phyloP scores from a whole-genome alignment of 192 early-diverging fungal species.

The Backusella psychrophila region DNA sequence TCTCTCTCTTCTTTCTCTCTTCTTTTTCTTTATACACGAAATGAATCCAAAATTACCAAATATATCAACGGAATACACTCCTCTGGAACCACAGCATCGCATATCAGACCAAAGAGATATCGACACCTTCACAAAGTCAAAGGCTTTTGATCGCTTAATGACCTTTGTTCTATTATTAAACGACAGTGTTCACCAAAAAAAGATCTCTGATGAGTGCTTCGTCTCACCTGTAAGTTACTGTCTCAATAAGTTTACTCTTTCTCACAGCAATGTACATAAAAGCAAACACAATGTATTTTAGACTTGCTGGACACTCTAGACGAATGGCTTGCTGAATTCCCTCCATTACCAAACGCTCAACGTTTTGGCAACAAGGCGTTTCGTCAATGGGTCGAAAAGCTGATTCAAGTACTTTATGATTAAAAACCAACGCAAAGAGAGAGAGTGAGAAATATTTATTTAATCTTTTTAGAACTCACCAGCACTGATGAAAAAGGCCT shows the following conservation, averaged over 20 bases:
- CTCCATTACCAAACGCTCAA: slow-evolving; percentile 67
- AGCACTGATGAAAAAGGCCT: slow-evolving; percentile 30
- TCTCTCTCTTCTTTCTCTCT: neutral
- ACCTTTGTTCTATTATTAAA: slow-evolving; percentile 76
- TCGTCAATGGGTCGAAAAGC: slow-evolving; percentile 65
- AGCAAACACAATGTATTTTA: slow-evolving; percentile 51
- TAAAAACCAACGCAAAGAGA: neutral
- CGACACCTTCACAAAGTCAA: slow-evolving; percentile 53
- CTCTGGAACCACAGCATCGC: slow-evolving; percentile 48
- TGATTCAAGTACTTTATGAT: slow-evolving; percentile 42
- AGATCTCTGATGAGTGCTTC: slow-evolving; percentile 50
- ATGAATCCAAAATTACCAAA: neutral
- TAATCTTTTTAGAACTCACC: slow-evolving; percentile 27
- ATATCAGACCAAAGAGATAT: slow-evolving; percentile 61
- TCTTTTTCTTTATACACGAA: neutral
- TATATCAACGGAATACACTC: slow-evolving; percentile 34
- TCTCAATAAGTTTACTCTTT: neutral
- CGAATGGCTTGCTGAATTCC: slow-evolving; percentile 72
- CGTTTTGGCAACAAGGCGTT: slow-evolving; percentile 95
- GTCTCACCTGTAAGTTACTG: slow-evolving; percentile 52
- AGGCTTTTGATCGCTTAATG: slow-evolving; percentile 67
- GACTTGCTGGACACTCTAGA: slow-evolving; percentile 64
- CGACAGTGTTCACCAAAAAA: slow-evolving; percentile 63
- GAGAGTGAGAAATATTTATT: neutral
- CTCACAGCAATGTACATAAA: neutral